These are phyloP conservation scores for Hydrangea macrophylla DNA, from an alignment of 148 eudicot genomes.

Conservation along the genomic window DNA sequence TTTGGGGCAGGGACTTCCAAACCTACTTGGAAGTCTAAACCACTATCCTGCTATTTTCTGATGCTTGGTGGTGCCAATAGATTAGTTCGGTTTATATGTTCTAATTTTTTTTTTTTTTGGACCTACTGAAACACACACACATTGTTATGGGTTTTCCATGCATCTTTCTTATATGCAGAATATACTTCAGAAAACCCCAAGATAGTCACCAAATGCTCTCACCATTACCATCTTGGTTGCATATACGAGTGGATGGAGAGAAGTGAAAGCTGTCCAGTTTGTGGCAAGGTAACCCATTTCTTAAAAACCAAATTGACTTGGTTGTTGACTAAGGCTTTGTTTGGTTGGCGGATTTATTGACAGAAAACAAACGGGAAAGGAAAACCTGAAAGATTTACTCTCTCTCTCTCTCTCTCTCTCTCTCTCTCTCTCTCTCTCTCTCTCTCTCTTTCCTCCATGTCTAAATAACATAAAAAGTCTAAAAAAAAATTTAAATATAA, in stretches of 20 bases:
- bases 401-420: too few species aligned
- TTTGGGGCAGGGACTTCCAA: background rate
- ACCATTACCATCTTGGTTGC: constrained; percentile 94
- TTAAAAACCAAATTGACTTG: background rate
- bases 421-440: too few species aligned
- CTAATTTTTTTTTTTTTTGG: background rate
- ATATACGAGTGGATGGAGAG: constrained; percentile 99
- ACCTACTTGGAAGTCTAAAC: background rate
- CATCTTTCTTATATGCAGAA: constrained; percentile 48
- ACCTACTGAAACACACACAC: background rate
- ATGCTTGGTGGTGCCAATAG: background rate
- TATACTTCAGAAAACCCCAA: constrained; percentile 88
- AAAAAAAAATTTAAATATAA: too few species aligned
- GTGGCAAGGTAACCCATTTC: constrained; percentile 71
- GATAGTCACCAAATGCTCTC: constrained; percentile 82
- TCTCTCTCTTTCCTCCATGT: too few species aligned
- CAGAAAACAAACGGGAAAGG: too few species aligned
- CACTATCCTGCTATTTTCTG: background rate
- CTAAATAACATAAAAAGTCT: too few species aligned
- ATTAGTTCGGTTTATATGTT: background rate
- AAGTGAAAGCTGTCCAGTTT: constrained; percentile 94
- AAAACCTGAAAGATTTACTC: too few species aligned
- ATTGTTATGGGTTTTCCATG: background rate
- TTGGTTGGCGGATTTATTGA: too few species aligned
- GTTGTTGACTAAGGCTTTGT: too few species aligned